Percentiles rank a stretch among this genome's conserved stretches.
These are phyloP conservation scores for Sugiyamaella pinicola DNA, from an alignment of 1,139 yeast genomes.

Conservation along the genomic window DNA sequence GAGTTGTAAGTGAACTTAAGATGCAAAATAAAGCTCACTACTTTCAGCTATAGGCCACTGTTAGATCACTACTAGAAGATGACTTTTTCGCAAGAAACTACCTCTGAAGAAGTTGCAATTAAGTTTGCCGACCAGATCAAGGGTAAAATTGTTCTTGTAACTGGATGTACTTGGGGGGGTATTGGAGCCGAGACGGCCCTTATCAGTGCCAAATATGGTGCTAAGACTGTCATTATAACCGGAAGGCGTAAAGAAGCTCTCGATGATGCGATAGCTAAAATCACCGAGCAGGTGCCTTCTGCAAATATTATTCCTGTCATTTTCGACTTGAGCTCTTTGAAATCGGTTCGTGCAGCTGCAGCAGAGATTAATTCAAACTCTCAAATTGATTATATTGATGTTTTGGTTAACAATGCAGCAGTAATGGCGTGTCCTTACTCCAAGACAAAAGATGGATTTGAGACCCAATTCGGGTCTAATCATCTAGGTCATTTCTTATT, in stretches of 20 bases:
- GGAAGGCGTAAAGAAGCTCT: slow-evolving; percentile 41
- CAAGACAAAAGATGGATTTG: slow-evolving; percentile 65
- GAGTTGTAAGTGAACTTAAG: too few relatives aligned
- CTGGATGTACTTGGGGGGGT: slow-evolving; percentile 48
- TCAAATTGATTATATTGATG: slow-evolving; percentile 42
- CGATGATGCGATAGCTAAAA: slow-evolving; percentile 17
- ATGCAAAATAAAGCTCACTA: too few relatives aligned
- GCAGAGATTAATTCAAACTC: slow-evolving; percentile 32
- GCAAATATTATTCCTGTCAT: slow-evolving; percentile 22
- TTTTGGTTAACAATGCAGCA: slow-evolving; percentile 74
- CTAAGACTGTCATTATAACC: slow-evolving; percentile 38
- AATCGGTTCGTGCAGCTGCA: slow-evolving; percentile 22
- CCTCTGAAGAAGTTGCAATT: slow-evolving; percentile 23
- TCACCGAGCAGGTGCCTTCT: slow-evolving; percentile 21
- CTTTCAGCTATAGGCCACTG: neutral
- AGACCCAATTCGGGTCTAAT: slow-evolving; percentile 71
- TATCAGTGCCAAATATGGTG: slow-evolving; percentile 49
- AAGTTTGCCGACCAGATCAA: slow-evolving; percentile 33
- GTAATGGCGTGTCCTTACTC: slow-evolving; percentile 71
- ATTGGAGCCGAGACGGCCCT: slow-evolving; percentile 50
- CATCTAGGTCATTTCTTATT: slow-evolving; percentile 64
- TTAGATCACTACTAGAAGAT: neutral
- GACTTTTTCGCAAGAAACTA: slow-evolving; percentile 13
- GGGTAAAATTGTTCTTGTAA: slow-evolving; percentile 45
- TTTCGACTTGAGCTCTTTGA: slow-evolving; percentile 47